These are phyloP conservation scores for Pyricularia grisea DNA, from an alignment of 2,329 filamentous ascomycete genomes.

Conservation along the genomic window DNA sequence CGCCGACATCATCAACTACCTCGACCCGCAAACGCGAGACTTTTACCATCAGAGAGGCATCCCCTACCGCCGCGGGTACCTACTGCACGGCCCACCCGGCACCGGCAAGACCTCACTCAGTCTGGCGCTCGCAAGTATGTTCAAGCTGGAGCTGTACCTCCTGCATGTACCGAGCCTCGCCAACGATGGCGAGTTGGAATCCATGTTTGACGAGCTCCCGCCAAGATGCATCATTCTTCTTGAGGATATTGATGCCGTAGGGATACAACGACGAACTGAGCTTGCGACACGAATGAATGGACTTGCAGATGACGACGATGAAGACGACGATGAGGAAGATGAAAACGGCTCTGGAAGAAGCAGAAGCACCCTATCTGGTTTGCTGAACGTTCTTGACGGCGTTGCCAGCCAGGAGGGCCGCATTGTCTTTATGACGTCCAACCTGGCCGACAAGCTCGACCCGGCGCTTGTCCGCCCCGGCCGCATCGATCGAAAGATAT, in stretches of 20 bases:
- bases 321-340: conserved; percentile 11
- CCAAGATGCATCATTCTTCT: conserved; percentile 36
- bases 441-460: conserved; percentile 55
- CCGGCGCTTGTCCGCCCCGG: conserved; percentile 56
- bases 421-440: conserved; percentile 67
- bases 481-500: conserved; percentile 54
- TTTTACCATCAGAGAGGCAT: conserved; percentile 69
- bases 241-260: conserved; percentile 47
- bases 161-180: conserved; percentile 49
- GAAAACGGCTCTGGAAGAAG: neutral
- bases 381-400: conserved; percentile 63
- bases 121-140: conserved; percentile 58
- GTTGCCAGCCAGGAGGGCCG: conserved; percentile 60
- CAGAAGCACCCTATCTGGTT: conserved; percentile 45
- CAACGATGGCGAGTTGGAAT: conserved; percentile 19
- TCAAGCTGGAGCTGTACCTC: conserved; percentile 68
- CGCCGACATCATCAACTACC: conserved; percentile 58
- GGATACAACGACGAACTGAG: conserved; percentile 24
- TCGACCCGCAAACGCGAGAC: conserved; percentile 41
- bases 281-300: conserved; percentile 10
- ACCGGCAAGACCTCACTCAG: conserved; percentile 72
- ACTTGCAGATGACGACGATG: conserved; percentile 12
- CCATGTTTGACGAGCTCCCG: conserved; percentile 22
- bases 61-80: conserved; percentile 63
- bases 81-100: conserved; percentile 64